These are phyloP conservation scores for Magnolia sinica DNA, from an alignment of 164 flowering plant genomes.

Conservation along the genomic window DNA sequence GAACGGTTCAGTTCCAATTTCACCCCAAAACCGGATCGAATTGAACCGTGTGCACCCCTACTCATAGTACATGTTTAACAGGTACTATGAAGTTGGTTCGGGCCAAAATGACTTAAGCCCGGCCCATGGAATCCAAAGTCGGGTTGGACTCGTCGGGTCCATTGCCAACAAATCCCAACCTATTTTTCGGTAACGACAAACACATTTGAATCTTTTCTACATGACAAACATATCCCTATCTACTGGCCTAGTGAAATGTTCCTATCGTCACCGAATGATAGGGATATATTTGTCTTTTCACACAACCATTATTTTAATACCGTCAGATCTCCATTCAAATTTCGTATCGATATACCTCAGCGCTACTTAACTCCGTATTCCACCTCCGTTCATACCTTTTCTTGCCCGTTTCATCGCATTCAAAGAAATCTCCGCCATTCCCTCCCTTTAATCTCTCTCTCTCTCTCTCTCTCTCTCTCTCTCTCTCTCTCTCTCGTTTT, in stretches of 20 bases:
- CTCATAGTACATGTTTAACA: too few relatives aligned
- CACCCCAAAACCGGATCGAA: too few relatives aligned
- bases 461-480: neutral
- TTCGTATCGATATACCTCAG: neutral
- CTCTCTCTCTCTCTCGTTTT: neutral
- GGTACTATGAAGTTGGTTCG: too few relatives aligned
- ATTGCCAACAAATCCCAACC: too few relatives aligned
- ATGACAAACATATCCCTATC: neutral
- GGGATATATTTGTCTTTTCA: slow-evolving; percentile 1
- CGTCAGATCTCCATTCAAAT: neutral
- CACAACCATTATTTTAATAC: neutral
- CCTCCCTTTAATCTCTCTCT: neutral
- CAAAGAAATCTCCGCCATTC: slow-evolving; percentile 2
- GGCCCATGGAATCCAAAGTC: too few relatives aligned
- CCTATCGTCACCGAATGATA: neutral
- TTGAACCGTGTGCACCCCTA: too few relatives aligned
- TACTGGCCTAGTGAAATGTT: neutral
- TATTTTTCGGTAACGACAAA: neutral
- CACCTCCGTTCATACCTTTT: neutral
- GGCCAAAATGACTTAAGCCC: too few relatives aligned
- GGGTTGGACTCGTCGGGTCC: too few relatives aligned
- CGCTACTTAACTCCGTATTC: neutral
- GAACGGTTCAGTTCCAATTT: too few relatives aligned
- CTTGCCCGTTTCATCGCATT: neutral
- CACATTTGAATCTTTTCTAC: neutral